Conservation (phyloP, 768 basidiomycete species). For the Phlebiopsis gigantea region DNA sequence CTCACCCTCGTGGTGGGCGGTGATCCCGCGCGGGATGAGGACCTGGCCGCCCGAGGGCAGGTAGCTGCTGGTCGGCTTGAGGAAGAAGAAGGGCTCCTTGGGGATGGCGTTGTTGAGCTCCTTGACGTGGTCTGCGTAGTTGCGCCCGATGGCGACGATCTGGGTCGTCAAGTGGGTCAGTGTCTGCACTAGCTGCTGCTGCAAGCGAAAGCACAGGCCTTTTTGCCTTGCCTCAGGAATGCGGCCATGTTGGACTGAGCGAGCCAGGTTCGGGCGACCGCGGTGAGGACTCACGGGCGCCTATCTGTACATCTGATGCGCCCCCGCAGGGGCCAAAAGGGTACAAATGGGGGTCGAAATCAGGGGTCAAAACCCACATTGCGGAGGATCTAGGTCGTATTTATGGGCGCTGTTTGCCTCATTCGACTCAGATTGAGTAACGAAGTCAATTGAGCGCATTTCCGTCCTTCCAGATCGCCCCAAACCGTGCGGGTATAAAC, state of each 20-base stretch:
- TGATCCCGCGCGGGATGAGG: constrained; percentile 80
- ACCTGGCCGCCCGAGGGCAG: constrained; percentile 69
- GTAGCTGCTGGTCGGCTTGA: constrained; percentile 94
- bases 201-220: constrained; percentile 29
- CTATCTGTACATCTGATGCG: not conserved
- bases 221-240: constrained; percentile 42
- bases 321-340: no score
- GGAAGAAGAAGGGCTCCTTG: constrained; percentile 96
- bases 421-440: no score
- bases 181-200: no score
- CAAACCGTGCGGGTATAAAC: no score
- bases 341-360: no score
- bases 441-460: no score
- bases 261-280: not conserved
- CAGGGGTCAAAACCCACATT: no score
- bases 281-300: no score
- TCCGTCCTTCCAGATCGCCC: no score
- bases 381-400: no score
- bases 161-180: no score
- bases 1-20: constrained; percentile 88
- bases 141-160: constrained; percentile 96
- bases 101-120: constrained; percentile 88
- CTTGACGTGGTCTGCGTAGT: constrained; percentile 88
- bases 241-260: constrained; percentile 19
- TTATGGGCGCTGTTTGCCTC: no score